Base-by-base conservation (phyloP, 768 basidiomycete genomes). In the Mycena haematopus region DNA sequence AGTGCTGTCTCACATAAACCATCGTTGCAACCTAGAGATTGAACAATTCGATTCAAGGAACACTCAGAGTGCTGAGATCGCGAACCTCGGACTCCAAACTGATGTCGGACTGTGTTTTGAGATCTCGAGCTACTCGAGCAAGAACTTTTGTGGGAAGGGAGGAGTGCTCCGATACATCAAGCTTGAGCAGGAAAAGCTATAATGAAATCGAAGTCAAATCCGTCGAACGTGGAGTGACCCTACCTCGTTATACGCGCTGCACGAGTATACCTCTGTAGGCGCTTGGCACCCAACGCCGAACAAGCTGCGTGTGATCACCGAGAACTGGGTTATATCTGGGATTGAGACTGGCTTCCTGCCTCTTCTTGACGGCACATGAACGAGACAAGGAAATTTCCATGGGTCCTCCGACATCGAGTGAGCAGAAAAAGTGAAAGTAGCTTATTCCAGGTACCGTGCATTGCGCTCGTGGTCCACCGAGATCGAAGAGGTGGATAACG, bases 301-400 rank as follows among this genome's bases (percentile, higher is more conserved):
- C 6, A 71, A 54, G 19, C 17, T 33, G 15, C 58, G 66, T 5
- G 68, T 71, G 46, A 71, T 55, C 21, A 29, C 55, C 31, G 66
- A 54, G 56, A 71, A 71, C 46, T 71, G 70, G 3, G 70, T 71
- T 21, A 63, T 69, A 54, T 71, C 70, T 13, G 70, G 70, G 58
- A 71, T 69, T 2, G 66, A 67, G 51, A 69, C 47, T 0, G 70
- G 64, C 45, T 71, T 71, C 33, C 70, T 57, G 52, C 70, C 70
- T 42, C 45, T 46, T 29, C 57, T 55, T 1, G 60, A 54, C 11
- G 70, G 70, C 25, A 60, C 46, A n/a, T 67, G 46, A 13, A 71
- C 44, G 25, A 71, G 56, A 19, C 53, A 52, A n/a, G 70, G 68
- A 36, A 71, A 67, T 42, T 46, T 59, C 61, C 61, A 67, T 47